A percentile compares a stretch with the other conserved stretches of the same genome.
Conservation (phyloP, 805 yeast genomes). For the Ogataea ganodermae region DNA sequence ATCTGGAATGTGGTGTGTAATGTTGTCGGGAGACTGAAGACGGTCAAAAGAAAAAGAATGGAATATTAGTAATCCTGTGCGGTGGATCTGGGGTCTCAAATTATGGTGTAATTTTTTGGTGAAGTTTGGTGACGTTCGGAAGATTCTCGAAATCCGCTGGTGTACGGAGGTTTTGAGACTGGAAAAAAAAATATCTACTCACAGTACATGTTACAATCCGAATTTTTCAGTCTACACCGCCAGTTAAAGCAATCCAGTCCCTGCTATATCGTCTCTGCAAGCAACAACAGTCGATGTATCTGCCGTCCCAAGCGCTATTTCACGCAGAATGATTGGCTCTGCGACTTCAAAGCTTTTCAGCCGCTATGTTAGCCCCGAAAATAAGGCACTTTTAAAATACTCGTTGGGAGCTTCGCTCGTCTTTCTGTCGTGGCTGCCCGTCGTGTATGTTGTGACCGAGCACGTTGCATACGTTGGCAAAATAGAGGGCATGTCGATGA, state of each 20-base stretch:
- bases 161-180: not conserved
- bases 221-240: not conserved
- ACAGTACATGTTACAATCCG: not conserved
- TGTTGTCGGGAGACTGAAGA: no score
- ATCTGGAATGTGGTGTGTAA: not conserved
- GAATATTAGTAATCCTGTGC: not conserved
- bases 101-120: not conserved
- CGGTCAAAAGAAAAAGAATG: no score
- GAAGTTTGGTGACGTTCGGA: not conserved
- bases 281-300: not conserved
- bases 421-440: constrained; percentile 77
- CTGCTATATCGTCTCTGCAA: not conserved
- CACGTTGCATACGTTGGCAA: constrained; percentile 73
- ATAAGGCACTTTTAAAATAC: constrained; percentile 28
- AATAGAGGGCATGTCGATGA: constrained; percentile 83
- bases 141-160: not conserved
- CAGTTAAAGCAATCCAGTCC: not conserved
- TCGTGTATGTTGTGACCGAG: constrained; percentile 63
- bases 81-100: not conserved
- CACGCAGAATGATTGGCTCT: constrained; percentile 1
- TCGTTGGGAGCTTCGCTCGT: constrained; percentile 35
- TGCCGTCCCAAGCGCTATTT: not conserved
- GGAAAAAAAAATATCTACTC: not conserved
- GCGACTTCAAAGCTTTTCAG: constrained; percentile 1
- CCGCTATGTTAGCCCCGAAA: constrained; percentile 11